Evolutionary conservation across 2,329 filamentous ascomycete genomes (phyloP), one percentile per base, ranked within the genome.

Genomic region (Trichocomaceae sp.): DNA sequence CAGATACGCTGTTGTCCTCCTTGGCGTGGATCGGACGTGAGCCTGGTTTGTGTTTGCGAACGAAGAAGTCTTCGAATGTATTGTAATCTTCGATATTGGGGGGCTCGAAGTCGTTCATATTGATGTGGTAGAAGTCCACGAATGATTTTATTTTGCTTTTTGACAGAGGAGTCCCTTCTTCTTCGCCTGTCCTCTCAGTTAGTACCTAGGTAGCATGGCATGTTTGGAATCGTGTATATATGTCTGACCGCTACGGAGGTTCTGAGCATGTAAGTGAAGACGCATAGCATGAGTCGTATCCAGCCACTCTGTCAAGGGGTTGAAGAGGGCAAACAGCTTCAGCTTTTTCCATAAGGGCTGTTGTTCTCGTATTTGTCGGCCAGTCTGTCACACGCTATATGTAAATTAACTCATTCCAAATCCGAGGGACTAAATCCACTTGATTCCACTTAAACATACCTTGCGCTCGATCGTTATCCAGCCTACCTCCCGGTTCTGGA

Each of bases 261-360:
- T 70, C 58, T 67, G 67, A 22, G 71, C 62, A 50, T 74, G 71
- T 29, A 72, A 65, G 49, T 66, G 69, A 15, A 71, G 57, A 15
- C 71, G 66, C 64, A 75, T 65, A 7, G 61, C 54, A 52, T 70
- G 66, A 0, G 70, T 74, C 3, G 59, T 64, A 57, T 73, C 69
- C 33, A 75, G 63, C 72, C 70, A 75, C 63, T 73, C 72, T 6
- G 62, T 68, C 1, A 70, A 44, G 2, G 68, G 71, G 52, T 74
- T 76, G 63, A 75, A 75, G 7, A 76, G 64, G 0, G 75, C 22
- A 3, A 74, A 58, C 5, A 76, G 61, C 56, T 73, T 74, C 17
- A 74, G 19, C 51, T 75, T 75, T 60, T 75, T 72, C 54, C 61
- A 61, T 19, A 75, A 61, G 0, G 70, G 64, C 52, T 74, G 67